Evolutionary conservation across 225 moss, liverwort and hornwort genomes (phyloP), one percentile per base, ranked within the genome.

Genomic region (Climacium dendroides): DNA sequence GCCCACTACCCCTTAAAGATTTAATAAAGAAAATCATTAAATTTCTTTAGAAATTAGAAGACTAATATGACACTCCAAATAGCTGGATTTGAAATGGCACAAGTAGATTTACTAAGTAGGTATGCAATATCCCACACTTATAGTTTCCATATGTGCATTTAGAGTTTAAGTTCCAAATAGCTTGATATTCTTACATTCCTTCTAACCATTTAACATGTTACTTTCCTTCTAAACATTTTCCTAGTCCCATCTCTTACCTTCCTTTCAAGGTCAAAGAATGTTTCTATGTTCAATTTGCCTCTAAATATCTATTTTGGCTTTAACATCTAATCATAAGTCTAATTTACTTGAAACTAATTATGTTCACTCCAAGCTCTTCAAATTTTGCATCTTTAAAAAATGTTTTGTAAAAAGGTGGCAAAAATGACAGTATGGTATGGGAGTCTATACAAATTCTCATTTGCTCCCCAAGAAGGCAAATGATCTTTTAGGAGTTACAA

Each of bases 151-250:
- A n/a, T n/a, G n/a, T 0, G 0, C 30, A 41, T 70, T 41, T 13
- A 67, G 23, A 37, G 7, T 41, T 28, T 72, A 30, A 73, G 30
- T 48, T 73, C 12, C 12, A 48, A 48, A 2, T 48, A 19, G 11
- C 4, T 0, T 69, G 2, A 5, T 39, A 41, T 41, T 1, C 2
- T 48, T 3, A 32, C 12, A 32, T 19, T 48, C 32, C 1, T 29
- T 74, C 13, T 32, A 7, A 50, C 5, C 4, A 50, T 2, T 74
- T 19, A 48, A 18, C 1, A 1, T 19, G 1, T 19, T 74, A 1
- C 3, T 19, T 1, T 74, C 7, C 50, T 22, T 5, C 0, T 34
- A 0, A 74, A 22, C 0, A 1, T 20, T 34, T 6, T 0, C 1
- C 7, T 7, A 30, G 0, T 11, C 0, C 18, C 29, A 47, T 47